Conservation (phyloP, 306 rosid genomes). For the Trifolium repens region DNA sequence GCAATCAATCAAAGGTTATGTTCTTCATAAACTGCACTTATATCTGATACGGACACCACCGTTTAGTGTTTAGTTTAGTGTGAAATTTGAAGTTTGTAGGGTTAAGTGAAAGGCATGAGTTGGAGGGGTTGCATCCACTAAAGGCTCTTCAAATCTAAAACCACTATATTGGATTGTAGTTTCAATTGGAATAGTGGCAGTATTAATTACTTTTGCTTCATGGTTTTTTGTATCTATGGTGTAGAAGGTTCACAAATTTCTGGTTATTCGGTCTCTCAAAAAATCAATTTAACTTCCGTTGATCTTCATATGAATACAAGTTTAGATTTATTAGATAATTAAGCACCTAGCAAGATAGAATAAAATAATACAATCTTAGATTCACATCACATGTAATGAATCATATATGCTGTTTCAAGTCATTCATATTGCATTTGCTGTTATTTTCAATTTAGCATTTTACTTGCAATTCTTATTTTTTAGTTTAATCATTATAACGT, state of each 20-base stretch:
- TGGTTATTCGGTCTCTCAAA: conserved; percentile 44
- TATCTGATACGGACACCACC: too few relatives aligned
- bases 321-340: conserved; percentile 47
- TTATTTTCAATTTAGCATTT: too few relatives aligned
- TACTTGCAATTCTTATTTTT: too few relatives aligned
- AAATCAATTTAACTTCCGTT: conserved; percentile 40
- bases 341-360: conserved; percentile 29
- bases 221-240: conserved; percentile 64
- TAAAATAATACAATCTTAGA: conserved; percentile 1
- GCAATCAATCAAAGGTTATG: conserved; percentile 73
- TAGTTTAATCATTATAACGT: too few relatives aligned
- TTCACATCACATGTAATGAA: conserved; percentile 40
- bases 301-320: conserved; percentile 36
- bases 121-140: conserved; percentile 54
- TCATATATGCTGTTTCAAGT: conserved; percentile 2
- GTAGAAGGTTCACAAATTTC: conserved; percentile 51
- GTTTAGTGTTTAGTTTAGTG: conserved; percentile 34
- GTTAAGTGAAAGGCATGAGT: conserved; percentile 60
- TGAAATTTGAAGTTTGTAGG: conserved; percentile 21
- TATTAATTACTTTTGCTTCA: conserved; percentile 65
- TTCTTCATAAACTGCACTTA: conserved; percentile 35
- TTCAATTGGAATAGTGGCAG: conserved; percentile 65
- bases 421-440: too few relatives aligned
- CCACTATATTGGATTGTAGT: conserved; percentile 66
- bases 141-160: conserved; percentile 58